Conservation (phyloP, 2,329 filamentous ascomycete genomes). For the Scytalidium lignicola region DNA sequence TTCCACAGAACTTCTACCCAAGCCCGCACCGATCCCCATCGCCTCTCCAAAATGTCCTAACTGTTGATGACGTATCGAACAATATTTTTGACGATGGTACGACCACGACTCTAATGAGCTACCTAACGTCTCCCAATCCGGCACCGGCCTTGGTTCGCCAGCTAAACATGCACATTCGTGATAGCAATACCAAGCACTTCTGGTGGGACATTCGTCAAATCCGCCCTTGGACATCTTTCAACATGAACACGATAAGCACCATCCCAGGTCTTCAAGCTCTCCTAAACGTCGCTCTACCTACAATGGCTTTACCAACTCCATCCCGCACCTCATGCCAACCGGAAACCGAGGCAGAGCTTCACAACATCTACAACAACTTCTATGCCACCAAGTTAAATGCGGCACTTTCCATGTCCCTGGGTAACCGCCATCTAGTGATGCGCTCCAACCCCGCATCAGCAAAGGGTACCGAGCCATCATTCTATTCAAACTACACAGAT, state of each 20-base stretch:
- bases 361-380: conserved; percentile 69
- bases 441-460: conserved; percentile 23
- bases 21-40: conserved; percentile 38
- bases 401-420: conserved; percentile 71
- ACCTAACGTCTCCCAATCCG: conserved; percentile 75
- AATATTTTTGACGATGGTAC: conserved; percentile 28
- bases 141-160: conserved; percentile 77
- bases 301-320: conserved; percentile 51
- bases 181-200: conserved; percentile 72
- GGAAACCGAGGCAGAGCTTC: conserved; percentile 72
- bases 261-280: conserved; percentile 70
- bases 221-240: conserved; percentile 78
- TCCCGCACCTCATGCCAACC: conserved; percentile 53
- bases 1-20: conserved; percentile 34
- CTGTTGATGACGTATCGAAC: conserved; percentile 27
- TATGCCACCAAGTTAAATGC: conserved; percentile 86
- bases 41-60: conserved; percentile 30
- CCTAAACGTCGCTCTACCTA: conserved; percentile 63
- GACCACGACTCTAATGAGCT: conserved; percentile 68
- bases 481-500: conserved; percentile 47
- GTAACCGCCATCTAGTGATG: conserved; percentile 49
- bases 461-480: conserved; percentile 32
- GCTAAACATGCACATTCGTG: conserved; percentile 63
- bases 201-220: conserved; percentile 96
- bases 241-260: conserved; percentile 61